Base-by-base conservation (phyloP, 352 stramenopile genomes). In the Globisporangium emineosum region DNA sequence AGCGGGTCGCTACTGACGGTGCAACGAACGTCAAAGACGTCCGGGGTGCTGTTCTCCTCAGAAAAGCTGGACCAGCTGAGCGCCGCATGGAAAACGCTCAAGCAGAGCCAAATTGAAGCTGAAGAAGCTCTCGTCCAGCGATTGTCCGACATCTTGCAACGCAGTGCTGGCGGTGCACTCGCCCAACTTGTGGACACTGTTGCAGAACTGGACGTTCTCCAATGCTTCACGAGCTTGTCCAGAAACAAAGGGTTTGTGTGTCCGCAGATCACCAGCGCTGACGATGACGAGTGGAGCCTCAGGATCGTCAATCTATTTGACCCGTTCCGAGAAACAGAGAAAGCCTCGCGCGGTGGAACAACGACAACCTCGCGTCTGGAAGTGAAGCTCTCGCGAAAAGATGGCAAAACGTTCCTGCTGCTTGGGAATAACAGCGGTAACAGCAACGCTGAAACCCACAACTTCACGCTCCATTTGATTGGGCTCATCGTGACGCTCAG, bases 11-110 rank as follows among this genome's bases (percentile, higher is more conserved):
- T 35, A 1, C 6, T 69, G 15, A 76, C 67, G 19, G 54, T 88
- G n/a, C 68, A 83, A 19, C 69, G 69, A 32, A 69, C 74, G 0
- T 81, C 75, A 21, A 77, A 64, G 57, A 70, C 73, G 5, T 76
- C 67, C 0, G 79, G 79, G 23, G 71, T 88, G 8, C 73, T 70
- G 67, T 86, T 88, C 62, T 75, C 77, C 0, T 77, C 72, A 0
- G 63, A 64, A 8, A 23, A 17, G 12, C 71, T 88, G 3, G 72
- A 83, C 19, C 40, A 37, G 4, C 60, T 88, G 2, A 75, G 74
- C 2, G 67, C 75, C 0, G 64, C 69, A 19, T 80, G 76, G 68
- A 73, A 71, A 27, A 51, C 66, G 7, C 50, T 84, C 21, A 64
- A 66, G 40, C 47, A 67, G 17, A 58, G 51, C 21, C 68, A 69